Conservation (phyloP, 192 early-diverging fungal genomes). For the Phycomyces nitens region DNA sequence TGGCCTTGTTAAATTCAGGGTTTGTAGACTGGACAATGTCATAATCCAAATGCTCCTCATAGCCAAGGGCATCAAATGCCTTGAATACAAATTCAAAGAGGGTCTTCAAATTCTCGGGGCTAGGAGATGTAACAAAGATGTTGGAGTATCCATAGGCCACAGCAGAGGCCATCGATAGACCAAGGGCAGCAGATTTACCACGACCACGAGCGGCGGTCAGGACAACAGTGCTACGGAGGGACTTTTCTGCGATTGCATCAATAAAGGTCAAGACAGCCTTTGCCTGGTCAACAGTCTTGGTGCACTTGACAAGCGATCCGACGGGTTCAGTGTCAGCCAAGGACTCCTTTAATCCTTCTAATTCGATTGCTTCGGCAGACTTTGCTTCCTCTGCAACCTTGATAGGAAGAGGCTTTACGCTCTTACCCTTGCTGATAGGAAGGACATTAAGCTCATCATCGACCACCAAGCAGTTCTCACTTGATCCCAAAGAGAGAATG, state of each 20-base stretch:
- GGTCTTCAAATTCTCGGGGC: constrained; percentile 97
- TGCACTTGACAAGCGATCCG: constrained; percentile 72
- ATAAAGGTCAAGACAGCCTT: constrained; percentile 96
- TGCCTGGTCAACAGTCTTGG: constrained; percentile 93
- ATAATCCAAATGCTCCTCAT: constrained; percentile 98
- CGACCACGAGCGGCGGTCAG: constrained; percentile 95
- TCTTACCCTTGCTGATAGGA: constrained; percentile 89
- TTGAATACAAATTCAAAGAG: constrained; percentile 98
- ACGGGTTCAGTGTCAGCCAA: constrained; percentile 90
- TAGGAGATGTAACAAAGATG: constrained; percentile 97
- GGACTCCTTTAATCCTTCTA: constrained; percentile 79
- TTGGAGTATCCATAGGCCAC: constrained; percentile 99
- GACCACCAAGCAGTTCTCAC: constrained; percentile 86
- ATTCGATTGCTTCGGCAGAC: constrained; percentile 56
- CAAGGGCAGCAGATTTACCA: constrained; percentile 96
- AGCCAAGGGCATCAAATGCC: constrained; percentile 96
- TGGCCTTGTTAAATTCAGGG: constrained; percentile 91
- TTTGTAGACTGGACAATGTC: constrained; percentile 98
- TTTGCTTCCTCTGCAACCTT: constrained; percentile 46
- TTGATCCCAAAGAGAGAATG: constrained; percentile 87
- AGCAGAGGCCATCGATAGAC: constrained; percentile 90
- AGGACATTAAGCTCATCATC: constrained; percentile 98
- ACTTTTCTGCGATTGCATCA: constrained; percentile 94
- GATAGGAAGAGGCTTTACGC: constrained; percentile 82
- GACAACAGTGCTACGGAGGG: constrained; percentile 84